These are phyloP conservation scores for Leccinum subfulvum DNA, from an alignment of 1,284 basidiomycete genomes.

Conservation along the genomic window DNA sequence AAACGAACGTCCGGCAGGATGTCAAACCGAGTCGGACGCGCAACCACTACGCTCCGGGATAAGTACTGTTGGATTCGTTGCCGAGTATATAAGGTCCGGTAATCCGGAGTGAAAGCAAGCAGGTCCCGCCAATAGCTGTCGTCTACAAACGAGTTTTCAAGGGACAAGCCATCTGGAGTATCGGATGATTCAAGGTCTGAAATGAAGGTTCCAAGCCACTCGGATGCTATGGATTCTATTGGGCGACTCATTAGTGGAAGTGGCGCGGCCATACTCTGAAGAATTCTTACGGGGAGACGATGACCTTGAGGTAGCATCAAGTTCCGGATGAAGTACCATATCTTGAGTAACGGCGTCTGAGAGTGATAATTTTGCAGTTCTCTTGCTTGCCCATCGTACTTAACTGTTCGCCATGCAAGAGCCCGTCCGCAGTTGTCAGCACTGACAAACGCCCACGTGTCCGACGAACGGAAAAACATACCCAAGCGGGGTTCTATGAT, in stretches of 20 bases:
- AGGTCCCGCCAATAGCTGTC: slow-evolving; percentile 19
- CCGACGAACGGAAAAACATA: background rate
- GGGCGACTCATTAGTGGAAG: background rate
- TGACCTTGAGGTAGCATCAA: background rate
- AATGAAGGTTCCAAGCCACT: background rate
- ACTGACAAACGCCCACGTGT: background rate
- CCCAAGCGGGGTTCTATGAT: no score
- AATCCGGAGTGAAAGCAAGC: slow-evolving; percentile 18
- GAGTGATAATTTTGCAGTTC: background rate
- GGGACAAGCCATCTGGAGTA: slow-evolving; percentile 1
- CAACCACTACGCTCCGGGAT: background rate
- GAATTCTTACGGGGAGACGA: background rate
- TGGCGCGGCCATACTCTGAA: background rate
- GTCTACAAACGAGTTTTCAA: slow-evolving; percentile 12
- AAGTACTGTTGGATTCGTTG: slow-evolving; percentile 9
- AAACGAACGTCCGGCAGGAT: slow-evolving; percentile 8
- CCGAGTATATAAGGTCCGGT: slow-evolving; percentile 11
- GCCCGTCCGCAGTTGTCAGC: background rate
- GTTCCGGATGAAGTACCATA: background rate
- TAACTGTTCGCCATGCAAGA: background rate
- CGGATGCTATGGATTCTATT: slow-evolving; percentile 3
- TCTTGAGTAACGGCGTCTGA: background rate
- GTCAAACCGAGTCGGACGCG: slow-evolving; percentile 4
- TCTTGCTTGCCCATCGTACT: background rate
- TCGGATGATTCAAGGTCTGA: background rate